These are phyloP conservation scores for Metarhizium humberi DNA, from an alignment of 2,329 filamentous ascomycete genomes.

Conservation along the genomic window DNA sequence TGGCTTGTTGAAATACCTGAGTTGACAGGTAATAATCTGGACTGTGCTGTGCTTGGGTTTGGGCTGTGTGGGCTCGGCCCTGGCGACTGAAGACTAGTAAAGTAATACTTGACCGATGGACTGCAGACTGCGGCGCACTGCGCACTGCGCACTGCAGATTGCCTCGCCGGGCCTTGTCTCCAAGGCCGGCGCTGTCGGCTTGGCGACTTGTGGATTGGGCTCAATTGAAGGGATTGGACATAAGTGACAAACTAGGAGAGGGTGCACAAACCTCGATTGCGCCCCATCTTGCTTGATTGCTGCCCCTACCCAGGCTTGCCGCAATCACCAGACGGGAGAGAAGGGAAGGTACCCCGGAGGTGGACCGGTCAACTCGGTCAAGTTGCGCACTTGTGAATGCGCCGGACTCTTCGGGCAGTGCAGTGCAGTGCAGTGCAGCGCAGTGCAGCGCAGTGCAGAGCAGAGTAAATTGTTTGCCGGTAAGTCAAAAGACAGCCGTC, in stretches of 20 bases:
- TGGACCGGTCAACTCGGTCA: neutral
- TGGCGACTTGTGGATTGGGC: neutral
- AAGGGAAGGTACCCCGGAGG: neutral
- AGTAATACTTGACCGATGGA: too few species aligned
- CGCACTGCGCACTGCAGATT: too few species aligned
- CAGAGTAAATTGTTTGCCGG: neutral
- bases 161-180: too few species aligned
- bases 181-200: too few species aligned
- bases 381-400: neutral
- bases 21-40: too few species aligned
- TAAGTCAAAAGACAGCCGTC: too few species aligned
- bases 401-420: neutral
- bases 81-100: too few species aligned
- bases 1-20: too few species aligned
- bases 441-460: neutral
- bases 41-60: too few species aligned
- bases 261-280: constrained; percentile 43
- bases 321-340: neutral
- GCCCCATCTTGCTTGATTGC: constrained; percentile 33
- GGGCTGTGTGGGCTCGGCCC: too few species aligned
- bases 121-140: too few species aligned
- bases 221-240: constrained; percentile 5
- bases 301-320: neutral
- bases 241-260: constrained; percentile 1
- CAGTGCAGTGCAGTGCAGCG: too few species aligned